Evolutionary conservation across 1,284 basidiomycete species (phyloP), one percentile per base, ranked within the genome.

Genomic region (Meripilus lineatus): DNA sequence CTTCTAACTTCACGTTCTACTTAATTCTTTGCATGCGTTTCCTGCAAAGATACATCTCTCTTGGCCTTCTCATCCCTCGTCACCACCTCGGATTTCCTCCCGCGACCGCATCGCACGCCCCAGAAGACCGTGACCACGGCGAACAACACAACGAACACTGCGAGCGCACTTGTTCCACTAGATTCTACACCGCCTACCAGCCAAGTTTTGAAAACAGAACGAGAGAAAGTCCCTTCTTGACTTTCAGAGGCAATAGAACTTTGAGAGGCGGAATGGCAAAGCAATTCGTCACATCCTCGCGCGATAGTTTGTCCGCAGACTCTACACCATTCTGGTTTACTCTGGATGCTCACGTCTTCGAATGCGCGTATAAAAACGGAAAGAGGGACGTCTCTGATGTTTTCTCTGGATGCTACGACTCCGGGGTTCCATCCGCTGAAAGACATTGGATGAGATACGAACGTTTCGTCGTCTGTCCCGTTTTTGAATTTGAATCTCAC

Each of bases 101-200:
- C 42, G 30, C 23, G 57, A 5, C 69, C 69, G 24, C 75, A 52
- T 30, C 57, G 65, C 46, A 81, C 34, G 14, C 73, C 40, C 0
- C 81, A 77, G 32, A 75, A 43, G 59, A 75, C 70, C 15, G 58
- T 55, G 30, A 80, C 52, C 13, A 66, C 53, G 6, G 52, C 67
- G 13, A 79, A 54, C 46, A 68, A 63, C 13, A 65, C 50, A 20
- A 70, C 51, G 28, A 66, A 58, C 10, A 79, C 68, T 6, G 65
- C 72, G 23, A 77, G 53, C 21, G 75, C 74, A 48, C 84, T 53
- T 5, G 78, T 77, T 1, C 81, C 82, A 20, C 82, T 82, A 8
- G 84, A 61, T 62, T 82, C 79, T 1, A 81, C 81, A 23, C 81
- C 79, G 13, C 77, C 81, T 7, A 81, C 70, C 0, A 69, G 72